Conservation (phyloP, 2,329 filamentous ascomycete species). For the Penicillium sp. region DNA sequence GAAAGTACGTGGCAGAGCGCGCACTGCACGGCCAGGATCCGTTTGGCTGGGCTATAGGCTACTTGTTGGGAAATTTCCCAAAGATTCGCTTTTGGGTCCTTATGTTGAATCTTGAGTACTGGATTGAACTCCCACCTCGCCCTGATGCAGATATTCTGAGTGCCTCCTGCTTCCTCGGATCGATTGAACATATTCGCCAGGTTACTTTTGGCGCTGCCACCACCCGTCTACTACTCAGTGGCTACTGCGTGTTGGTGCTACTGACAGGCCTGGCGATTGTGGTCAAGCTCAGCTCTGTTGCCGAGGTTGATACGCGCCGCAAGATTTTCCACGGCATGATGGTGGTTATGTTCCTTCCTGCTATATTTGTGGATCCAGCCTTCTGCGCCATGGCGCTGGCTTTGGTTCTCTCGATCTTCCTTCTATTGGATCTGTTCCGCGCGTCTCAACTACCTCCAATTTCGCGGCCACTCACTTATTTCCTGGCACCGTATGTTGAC, state of each 20-base stretch:
- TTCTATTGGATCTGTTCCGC: conserved; percentile 83
- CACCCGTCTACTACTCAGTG: conserved; percentile 71
- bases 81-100: conserved; percentile 70
- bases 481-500: conserved; percentile 91
- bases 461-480: conserved; percentile 78
- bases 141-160: conserved; percentile 31
- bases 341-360: conserved; percentile 90
- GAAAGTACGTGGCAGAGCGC: conserved; percentile 63
- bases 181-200: conserved; percentile 65
- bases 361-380: conserved; percentile 79
- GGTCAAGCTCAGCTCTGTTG: conserved; percentile 69
- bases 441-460: conserved; percentile 89
- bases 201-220: conserved; percentile 70
- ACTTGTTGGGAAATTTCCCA: conserved; percentile 76
- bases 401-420: conserved; percentile 76
- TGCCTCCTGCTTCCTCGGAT: conserved; percentile 53
- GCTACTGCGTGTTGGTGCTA: conserved; percentile 72
- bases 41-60: conserved; percentile 87
- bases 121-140: conserved; percentile 67
- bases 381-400: conserved; percentile 78
- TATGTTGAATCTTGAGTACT: conserved; percentile 65
- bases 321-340: conserved; percentile 99
- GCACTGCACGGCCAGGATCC: conserved; percentile 75
- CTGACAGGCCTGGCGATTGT: conserved; percentile 70
- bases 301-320: conserved; percentile 89